A percentile compares a stretch with the other conserved stretches of the same genome.
phyloP scores from a whole-genome alignment of 192 early-diverging fungal genomes.

The Podila verticillata region DNA sequence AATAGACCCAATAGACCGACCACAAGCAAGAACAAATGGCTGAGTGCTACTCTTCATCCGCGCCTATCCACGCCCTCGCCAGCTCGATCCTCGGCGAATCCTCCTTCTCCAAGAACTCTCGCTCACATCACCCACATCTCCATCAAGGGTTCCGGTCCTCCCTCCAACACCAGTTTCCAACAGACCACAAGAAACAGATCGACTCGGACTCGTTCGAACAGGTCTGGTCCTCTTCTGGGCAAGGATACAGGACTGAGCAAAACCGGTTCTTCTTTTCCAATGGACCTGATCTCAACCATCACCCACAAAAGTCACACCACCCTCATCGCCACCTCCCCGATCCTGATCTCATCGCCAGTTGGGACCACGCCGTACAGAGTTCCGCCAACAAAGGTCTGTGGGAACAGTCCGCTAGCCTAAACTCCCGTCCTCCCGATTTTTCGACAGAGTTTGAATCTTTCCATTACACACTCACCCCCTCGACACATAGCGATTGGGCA shows the following conservation, averaged over 20 bases:
- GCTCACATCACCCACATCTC: background rate
- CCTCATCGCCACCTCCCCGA: slow-evolving; percentile 20
- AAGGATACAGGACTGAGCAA: background rate
- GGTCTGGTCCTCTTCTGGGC: slow-evolving; percentile 23
- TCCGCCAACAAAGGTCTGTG: background rate
- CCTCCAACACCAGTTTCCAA: background rate
- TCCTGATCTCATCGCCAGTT: slow-evolving; percentile 26
- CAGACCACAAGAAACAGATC: background rate
- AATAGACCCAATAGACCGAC: too few species aligned
- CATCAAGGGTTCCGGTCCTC: background rate
- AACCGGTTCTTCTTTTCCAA: background rate
- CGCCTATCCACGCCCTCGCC: slow-evolving; percentile 30
- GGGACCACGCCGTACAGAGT: slow-evolving; percentile 22
- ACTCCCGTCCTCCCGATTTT: background rate
- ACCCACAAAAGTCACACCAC: background rate
- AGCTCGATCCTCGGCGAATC: slow-evolving; percentile 40
- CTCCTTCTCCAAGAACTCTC: slow-evolving; percentile 10
- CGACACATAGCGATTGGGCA: slow-evolving; percentile 24
- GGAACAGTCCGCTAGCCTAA: background rate
- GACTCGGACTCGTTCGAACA: slow-evolving; percentile 18
- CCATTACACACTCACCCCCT: background rate
- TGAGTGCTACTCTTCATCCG: slow-evolving; percentile 27
- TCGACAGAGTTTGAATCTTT: slow-evolving; percentile 29
- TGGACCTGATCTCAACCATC: background rate
- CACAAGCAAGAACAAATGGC: slow-evolving; percentile 10